These are phyloP conservation scores for Aspergillus sclerotioniger DNA, from an alignment of 495 filamentous ascomycete genomes.

Conservation along the genomic window DNA sequence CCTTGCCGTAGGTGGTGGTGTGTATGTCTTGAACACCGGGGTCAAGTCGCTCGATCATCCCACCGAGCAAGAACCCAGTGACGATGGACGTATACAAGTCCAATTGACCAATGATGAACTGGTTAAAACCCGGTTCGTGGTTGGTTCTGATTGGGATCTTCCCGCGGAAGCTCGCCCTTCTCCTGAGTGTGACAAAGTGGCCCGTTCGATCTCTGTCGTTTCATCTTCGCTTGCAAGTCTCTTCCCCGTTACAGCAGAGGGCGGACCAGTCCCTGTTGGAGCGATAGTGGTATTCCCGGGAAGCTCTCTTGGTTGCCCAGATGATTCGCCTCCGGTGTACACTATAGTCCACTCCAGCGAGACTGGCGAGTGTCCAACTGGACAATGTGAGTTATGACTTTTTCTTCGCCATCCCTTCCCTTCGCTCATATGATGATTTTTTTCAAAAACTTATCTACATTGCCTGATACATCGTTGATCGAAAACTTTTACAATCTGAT, in stretches of 20 bases:
- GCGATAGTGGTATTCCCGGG: slow-evolving; percentile 70
- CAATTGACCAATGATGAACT: slow-evolving; percentile 59
- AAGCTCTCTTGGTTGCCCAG: slow-evolving; percentile 39
- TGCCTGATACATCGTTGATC: slow-evolving; percentile 83
- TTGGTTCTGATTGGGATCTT: slow-evolving; percentile 49
- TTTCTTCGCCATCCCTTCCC: slow-evolving; percentile 16
- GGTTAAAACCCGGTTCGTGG: slow-evolving; percentile 56
- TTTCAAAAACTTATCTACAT: slow-evolving; percentile 98
- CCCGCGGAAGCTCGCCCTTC: slow-evolving; percentile 19
- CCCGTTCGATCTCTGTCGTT: slow-evolving; percentile 59
- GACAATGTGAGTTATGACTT: slow-evolving; percentile 77
- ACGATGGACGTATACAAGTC: slow-evolving; percentile 38
- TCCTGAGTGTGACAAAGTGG: slow-evolving; percentile 31
- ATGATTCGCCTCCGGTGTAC: slow-evolving; percentile 59
- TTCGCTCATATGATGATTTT: slow-evolving; percentile 71
- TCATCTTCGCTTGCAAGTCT: slow-evolving; percentile 63
- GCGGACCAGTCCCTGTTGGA: slow-evolving; percentile 68
- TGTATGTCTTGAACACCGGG: slow-evolving; percentile 79
- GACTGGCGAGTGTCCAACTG: slow-evolving; percentile 80
- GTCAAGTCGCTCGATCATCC: slow-evolving; percentile 40
- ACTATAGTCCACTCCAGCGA: slow-evolving; percentile 78
- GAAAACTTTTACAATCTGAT: slow-evolving; percentile 82
- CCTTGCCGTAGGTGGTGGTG: slow-evolving; percentile 84
- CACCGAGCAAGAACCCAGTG: slow-evolving; percentile 14
- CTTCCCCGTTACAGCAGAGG: slow-evolving; percentile 72